Percentiles rank a stretch among this genome's conserved stretches.
phyloP scores from a whole-genome alignment of 177 flowering plant genomes.

The Vitis hybrid region DNA sequence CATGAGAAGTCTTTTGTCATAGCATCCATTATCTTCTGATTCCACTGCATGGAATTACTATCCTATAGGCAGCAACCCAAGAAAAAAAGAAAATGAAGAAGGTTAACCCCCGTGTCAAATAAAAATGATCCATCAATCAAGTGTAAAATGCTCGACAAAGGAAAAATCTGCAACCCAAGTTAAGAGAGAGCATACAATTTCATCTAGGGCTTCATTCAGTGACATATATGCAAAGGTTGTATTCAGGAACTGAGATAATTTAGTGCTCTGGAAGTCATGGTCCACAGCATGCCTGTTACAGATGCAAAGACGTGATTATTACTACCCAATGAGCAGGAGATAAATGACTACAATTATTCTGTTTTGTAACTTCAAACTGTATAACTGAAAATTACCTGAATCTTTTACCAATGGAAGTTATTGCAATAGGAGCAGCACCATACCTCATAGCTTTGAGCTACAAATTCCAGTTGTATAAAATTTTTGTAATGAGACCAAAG shows the following conservation, averaged over 20 bases:
- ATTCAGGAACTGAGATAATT: slow-evolving; percentile 37
- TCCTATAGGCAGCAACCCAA: slow-evolving; percentile 25
- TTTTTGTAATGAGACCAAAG: background rate
- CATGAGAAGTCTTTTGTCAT: slow-evolving; percentile 81
- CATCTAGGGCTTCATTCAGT: slow-evolving; percentile 61
- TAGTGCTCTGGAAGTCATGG: slow-evolving; percentile 36
- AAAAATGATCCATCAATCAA: too few relatives aligned
- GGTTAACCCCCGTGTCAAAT: background rate
- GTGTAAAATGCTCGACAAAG: background rate
- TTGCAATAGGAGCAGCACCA: slow-evolving; percentile 69
- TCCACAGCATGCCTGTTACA: slow-evolving; percentile 37
- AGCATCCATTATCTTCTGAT: slow-evolving; percentile 49
- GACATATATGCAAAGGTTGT: slow-evolving; percentile 54
- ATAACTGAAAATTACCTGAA: slow-evolving; percentile 35
- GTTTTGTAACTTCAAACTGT: background rate
- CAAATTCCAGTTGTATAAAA: slow-evolving; percentile 16
- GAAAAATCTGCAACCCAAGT: background rate
- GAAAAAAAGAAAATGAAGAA: background rate
- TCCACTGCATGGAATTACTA: slow-evolving; percentile 51
- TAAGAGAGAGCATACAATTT: slow-evolving; percentile 47
- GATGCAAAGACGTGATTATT: background rate
- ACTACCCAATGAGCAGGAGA: background rate
- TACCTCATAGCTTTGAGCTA: slow-evolving; percentile 80
- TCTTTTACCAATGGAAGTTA: slow-evolving; percentile 23
- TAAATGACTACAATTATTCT: background rate